Evolutionary conservation across 352 stramenopile species (phyloP).

Genomic region (Achlya hypogyna): DNA sequence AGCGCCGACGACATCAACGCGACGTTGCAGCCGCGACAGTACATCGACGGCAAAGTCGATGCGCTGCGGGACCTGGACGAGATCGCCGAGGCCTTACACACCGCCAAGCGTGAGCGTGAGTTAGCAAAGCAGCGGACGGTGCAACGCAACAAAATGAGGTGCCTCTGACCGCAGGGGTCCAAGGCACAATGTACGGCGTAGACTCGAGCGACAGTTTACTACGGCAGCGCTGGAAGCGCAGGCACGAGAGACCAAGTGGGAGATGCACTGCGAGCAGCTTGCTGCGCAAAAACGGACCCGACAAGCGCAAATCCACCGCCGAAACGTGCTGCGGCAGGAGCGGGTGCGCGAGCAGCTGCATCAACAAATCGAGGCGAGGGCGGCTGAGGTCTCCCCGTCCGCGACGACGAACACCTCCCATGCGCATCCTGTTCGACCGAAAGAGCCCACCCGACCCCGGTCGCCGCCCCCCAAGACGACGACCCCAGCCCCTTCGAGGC

Average conservation of each 20-base stretch:
- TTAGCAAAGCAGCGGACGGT: not conserved
- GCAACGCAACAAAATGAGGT: not conserved
- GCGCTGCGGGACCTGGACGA: not conserved
- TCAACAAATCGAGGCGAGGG: not conserved
- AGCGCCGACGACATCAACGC: not conserved
- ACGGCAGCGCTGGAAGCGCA: conserved; percentile 2
- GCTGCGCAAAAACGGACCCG: not conserved
- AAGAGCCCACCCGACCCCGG: not conserved
- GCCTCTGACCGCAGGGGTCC: not conserved
- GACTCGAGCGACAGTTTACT: not conserved
- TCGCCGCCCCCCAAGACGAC: not conserved
- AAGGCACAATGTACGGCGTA: not conserved
- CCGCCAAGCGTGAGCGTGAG: not conserved
- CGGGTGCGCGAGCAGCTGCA: not conserved
- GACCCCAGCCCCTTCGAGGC: not conserved
- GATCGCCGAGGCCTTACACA: not conserved
- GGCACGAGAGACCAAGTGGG: not conserved
- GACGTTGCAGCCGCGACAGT: not conserved
- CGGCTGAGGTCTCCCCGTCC: too few species aligned
- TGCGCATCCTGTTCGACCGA: not conserved
- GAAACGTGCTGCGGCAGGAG: not conserved
- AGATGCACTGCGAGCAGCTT: not conserved
- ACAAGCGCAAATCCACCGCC: not conserved
- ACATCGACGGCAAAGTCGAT: not conserved
- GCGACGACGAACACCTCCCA: too few species aligned